Evolutionary conservation across 1,139 yeast genomes (phyloP).

Genomic region (Suhomyces bribrorum): DNA sequence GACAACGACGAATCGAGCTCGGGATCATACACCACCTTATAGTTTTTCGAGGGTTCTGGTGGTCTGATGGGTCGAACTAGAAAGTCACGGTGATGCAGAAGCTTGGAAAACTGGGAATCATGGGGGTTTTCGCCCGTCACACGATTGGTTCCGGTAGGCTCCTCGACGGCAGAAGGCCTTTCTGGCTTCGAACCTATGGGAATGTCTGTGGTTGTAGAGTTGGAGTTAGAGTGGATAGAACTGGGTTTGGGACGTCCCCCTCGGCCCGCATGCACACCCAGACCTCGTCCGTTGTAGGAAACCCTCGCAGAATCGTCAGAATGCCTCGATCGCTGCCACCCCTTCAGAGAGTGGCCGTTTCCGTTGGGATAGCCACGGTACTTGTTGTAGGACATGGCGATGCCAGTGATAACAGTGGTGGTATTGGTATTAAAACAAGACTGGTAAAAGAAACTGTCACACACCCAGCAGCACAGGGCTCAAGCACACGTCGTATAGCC

Average conservation of each 20-base stretch:
- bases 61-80: constrained; percentile 15
- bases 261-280: too few relatives aligned
- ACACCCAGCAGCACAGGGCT: too few relatives aligned
- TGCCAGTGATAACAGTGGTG: background rate
- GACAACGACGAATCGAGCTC: constrained; percentile 35
- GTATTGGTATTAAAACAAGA: background rate
- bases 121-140: constrained; percentile 34
- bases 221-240: background rate
- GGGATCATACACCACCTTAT: constrained; percentile 59
- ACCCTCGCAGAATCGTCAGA: constrained; percentile 3
- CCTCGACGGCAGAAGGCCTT: background rate
- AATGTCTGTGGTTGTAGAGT: background rate
- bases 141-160: constrained; percentile 31
- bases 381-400: constrained; percentile 7
- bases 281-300: constrained; percentile 2
- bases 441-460: too few relatives aligned
- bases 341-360: constrained; percentile 2
- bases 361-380: constrained; percentile 5
- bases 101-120: constrained; percentile 33
- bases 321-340: constrained; percentile 7
- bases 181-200: too few relatives aligned
- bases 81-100: constrained; percentile 35
- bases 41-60: constrained; percentile 33
- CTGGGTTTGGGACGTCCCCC: background rate
- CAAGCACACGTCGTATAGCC: too few relatives aligned